Evolutionary conservation across 129 eudicot species (phyloP).

Genomic region (Flaveria ramosissima): DNA sequence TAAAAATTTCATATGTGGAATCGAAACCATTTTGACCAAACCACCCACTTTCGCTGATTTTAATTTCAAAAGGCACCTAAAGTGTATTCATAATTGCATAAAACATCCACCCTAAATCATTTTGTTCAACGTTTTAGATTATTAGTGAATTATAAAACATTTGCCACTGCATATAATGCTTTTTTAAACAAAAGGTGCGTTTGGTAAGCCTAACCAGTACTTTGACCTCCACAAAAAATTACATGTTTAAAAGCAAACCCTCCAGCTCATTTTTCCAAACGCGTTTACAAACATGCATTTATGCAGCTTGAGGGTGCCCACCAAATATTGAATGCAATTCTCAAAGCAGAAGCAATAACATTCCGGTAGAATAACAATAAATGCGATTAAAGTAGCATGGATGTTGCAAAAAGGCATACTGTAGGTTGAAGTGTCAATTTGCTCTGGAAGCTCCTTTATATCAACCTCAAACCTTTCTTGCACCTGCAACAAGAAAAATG

Average conservation of each 20-base stretch:
- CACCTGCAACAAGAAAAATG: constrained; percentile 48
- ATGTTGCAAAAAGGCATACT: constrained; percentile 45
- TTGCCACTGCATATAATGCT: too few species aligned
- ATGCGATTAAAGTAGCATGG: neutral
- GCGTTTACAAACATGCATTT: neutral
- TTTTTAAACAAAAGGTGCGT: too few species aligned
- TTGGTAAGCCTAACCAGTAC: neutral
- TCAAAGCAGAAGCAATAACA: neutral
- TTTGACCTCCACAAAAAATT: neutral
- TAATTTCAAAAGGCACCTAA: neutral
- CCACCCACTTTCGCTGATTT: neutral
- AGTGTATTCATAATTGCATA: neutral
- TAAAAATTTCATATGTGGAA: neutral
- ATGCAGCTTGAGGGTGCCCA: neutral
- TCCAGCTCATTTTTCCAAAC: too few species aligned
- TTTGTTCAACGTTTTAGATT: neutral
- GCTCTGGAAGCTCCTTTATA: constrained; percentile 91
- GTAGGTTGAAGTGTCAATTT: constrained; percentile 83
- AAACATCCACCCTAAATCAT: neutral
- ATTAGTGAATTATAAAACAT: neutral
- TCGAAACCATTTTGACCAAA: neutral
- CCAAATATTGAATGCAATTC: neutral
- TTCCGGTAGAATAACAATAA: too few species aligned
- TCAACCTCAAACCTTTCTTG: constrained; percentile 94
- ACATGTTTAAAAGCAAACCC: neutral